A percentile compares a stretch with the other conserved stretches of the same genome.
phyloP scores from a whole-genome alignment of 169 alveolate genomes.

The Plasmodium gaboni region DNA sequence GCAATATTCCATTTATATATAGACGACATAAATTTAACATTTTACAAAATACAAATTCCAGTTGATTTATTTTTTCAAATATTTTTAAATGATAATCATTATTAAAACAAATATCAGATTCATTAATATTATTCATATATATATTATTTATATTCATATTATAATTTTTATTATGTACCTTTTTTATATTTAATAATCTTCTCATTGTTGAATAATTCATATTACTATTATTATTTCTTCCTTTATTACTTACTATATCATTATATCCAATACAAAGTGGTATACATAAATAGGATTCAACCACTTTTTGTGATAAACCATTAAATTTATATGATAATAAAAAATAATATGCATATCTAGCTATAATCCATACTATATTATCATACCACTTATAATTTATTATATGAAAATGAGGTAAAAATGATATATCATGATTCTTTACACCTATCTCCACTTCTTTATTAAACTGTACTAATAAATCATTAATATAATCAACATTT shows the following conservation, averaged over 20 bases:
- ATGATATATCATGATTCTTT: slow-evolving; percentile 59
- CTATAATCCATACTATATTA: slow-evolving; percentile 67
- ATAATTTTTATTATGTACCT: slow-evolving; percentile 30
- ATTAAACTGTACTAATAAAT: slow-evolving; percentile 18
- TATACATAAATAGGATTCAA: slow-evolving; percentile 66
- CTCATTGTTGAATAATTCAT: slow-evolving; percentile 69
- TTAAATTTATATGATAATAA: slow-evolving; percentile 46
- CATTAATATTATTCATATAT: neutral
- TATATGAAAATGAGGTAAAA: slow-evolving; percentile 75
- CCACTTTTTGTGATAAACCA: slow-evolving; percentile 54
- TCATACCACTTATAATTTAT: slow-evolving; percentile 76
- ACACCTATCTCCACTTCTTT: slow-evolving; percentile 63
- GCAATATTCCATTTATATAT: slow-evolving; percentile 91
- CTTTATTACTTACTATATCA: slow-evolving; percentile 22
- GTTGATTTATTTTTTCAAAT: slow-evolving; percentile 57
- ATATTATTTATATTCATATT: slow-evolving; percentile 18
- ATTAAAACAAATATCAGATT: slow-evolving; percentile 38
- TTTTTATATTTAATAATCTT: slow-evolving; percentile 62
- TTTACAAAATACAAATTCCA: slow-evolving; percentile 80
- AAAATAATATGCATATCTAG: slow-evolving; percentile 66
- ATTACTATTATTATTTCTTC: slow-evolving; percentile 8
- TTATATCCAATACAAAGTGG: slow-evolving; percentile 65
- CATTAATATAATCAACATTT: slow-evolving; percentile 65
- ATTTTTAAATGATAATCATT: slow-evolving; percentile 72
- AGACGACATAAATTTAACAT: slow-evolving; percentile 88